These are phyloP conservation scores for Arabidopsis suecica DNA, from an alignment of 345 rosid genomes.

Conservation along the genomic window DNA sequence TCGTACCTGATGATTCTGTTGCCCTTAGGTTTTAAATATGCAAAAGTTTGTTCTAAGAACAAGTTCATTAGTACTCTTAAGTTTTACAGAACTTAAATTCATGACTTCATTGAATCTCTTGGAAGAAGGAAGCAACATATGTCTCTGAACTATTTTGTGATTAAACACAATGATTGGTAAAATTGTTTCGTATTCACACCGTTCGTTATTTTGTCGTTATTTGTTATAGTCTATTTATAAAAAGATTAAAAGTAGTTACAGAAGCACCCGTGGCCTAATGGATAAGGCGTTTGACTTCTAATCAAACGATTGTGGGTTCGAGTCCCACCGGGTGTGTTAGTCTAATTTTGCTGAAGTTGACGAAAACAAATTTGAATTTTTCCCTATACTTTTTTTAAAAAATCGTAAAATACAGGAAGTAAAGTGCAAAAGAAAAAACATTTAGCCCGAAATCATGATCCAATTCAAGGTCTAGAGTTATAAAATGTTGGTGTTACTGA, in stretches of 20 bases:
- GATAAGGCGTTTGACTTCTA: constrained; percentile 80
- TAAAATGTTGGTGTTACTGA: no score
- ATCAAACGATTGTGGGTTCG: constrained; percentile 84
- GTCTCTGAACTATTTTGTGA: background rate
- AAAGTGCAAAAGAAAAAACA: no score
- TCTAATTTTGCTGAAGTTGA: background rate
- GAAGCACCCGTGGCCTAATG: constrained; percentile 65
- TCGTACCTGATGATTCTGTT: constrained; percentile 35
- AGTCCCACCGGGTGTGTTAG: constrained; percentile 62
- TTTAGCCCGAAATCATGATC: background rate
- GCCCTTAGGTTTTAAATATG: background rate
- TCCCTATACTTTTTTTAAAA: background rate
- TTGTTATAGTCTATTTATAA: background rate
- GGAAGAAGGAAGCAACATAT: background rate
- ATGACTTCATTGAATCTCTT: constrained; percentile 21
- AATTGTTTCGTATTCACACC: background rate
- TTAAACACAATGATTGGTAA: background rate
- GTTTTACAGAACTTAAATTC: constrained; percentile 7
- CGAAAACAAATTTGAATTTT: background rate
- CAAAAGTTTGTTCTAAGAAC: constrained; percentile 32
- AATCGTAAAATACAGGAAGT: background rate
- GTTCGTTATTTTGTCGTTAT: background rate
- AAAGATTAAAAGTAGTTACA: background rate
- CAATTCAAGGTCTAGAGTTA: background rate
- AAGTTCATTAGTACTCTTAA: constrained; percentile 17